Conservation (phyloP, 164 flowering plant genomes). For the Aristolochia californica region DNA sequence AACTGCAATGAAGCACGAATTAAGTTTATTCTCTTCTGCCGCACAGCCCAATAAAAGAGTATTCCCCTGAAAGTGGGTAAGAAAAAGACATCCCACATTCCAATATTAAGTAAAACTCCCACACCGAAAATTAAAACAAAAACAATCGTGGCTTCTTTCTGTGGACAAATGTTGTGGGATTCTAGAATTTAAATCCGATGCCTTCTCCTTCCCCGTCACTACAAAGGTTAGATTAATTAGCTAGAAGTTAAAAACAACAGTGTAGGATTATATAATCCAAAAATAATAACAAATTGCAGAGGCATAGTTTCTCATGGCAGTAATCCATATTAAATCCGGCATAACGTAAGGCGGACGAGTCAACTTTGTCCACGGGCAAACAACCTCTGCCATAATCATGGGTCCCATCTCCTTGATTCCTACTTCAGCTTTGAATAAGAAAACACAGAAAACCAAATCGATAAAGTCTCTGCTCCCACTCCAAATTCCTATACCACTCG, state of each 20-base stretch:
- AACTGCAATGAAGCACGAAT: not conserved
- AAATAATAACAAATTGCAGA: no score
- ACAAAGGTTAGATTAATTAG: no score
- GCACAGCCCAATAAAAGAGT: slow-evolving; percentile 6
- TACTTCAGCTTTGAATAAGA: not conserved
- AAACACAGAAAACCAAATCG: not conserved
- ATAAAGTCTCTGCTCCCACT: slow-evolving; percentile 3
- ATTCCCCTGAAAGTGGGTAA: slow-evolving; percentile 9
- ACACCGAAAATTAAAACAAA: not conserved
- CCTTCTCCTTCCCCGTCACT: no score
- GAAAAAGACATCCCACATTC: slow-evolving; percentile 13
- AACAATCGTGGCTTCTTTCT: not conserved
- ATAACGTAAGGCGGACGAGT: no score
- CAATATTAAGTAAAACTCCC: slow-evolving; percentile 7
- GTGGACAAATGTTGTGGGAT: slow-evolving; percentile 3
- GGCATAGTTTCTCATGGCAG: no score
- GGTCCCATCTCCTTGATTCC: not conserved
- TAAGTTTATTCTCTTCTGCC: not conserved
- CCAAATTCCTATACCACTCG: slow-evolving; percentile 4
- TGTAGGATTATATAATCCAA: no score
- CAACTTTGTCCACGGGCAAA: no score
- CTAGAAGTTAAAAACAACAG: slow-evolving; percentile 1
- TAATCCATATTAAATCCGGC: slow-evolving; percentile 2
- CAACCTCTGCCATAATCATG: not conserved
- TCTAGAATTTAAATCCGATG: no score